A percentile compares a stretch with the other conserved stretches of the same genome.
Evolutionary conservation across 352 stramenopile species (phyloP).

Genomic region (Lagenidium giganteum): DNA sequence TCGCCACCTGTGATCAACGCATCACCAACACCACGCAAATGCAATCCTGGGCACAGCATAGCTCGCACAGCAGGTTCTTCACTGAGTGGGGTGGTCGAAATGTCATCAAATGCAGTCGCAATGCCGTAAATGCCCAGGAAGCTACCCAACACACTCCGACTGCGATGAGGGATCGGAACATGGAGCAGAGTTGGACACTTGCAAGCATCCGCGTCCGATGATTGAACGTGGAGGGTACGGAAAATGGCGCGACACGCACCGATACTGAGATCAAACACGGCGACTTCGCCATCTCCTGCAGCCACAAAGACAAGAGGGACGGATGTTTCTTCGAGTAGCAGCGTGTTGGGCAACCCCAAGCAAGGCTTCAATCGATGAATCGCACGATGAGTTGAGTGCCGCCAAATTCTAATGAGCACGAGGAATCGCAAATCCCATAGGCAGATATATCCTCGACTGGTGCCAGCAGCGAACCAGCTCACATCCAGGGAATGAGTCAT

Average conservation of each 20-base stretch:
- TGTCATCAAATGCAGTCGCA: slow-evolving; percentile 64
- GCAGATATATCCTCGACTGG: slow-evolving; percentile 88
- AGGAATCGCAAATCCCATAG: slow-evolving; percentile 96
- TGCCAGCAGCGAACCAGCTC: slow-evolving; percentile 92
- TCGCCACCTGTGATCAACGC: slow-evolving; percentile 90
- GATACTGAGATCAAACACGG: slow-evolving; percentile 71
- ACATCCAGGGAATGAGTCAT: slow-evolving; percentile 91
- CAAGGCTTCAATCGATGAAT: slow-evolving; percentile 82
- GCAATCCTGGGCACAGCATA: slow-evolving; percentile 77
- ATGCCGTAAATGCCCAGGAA: slow-evolving; percentile 63
- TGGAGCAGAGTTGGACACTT: slow-evolving; percentile 53
- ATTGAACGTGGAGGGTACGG: slow-evolving; percentile 62
- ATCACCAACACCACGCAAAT: slow-evolving; percentile 61
- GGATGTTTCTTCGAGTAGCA: slow-evolving; percentile 46
- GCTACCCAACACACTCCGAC: slow-evolving; percentile 51
- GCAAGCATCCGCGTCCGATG: slow-evolving; percentile 54
- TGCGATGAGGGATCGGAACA: slow-evolving; percentile 54
- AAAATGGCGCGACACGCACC: slow-evolving; percentile 88
- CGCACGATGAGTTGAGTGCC: slow-evolving; percentile 81
- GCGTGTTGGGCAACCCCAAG: slow-evolving; percentile 57
- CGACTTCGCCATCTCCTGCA: slow-evolving; percentile 87
- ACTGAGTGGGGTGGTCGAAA: slow-evolving; percentile 48
- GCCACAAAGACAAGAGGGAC: slow-evolving; percentile 90
- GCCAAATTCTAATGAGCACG: slow-evolving; percentile 90
- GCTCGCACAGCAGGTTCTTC: slow-evolving; percentile 70